Base-by-base conservation (phyloP, 2,329 filamentous ascomycete species). In the Fusarium algeriense region DNA sequence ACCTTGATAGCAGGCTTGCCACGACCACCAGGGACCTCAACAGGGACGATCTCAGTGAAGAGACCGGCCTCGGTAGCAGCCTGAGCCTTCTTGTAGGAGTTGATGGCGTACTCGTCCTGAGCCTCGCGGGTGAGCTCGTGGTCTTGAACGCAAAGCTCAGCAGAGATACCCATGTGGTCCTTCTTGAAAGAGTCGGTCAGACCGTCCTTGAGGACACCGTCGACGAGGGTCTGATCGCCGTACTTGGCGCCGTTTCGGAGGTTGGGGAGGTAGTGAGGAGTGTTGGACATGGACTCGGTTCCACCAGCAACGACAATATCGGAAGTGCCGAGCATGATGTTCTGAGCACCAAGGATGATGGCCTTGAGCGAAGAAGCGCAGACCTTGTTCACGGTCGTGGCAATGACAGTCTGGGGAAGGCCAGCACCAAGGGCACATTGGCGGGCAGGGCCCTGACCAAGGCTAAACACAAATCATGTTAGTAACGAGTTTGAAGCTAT, bases 301-400 rank as follows among this genome's bases (percentile, higher is more conserved):
- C 96, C 96, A 79, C 95, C 96, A 73, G 95, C 96, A 66, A 99
- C 94, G 73, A 99, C 91, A 73, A 98, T 91, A 76, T 93, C 91
- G 73, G 95, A 95, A 80, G 94, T 97, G 75, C 96, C 95, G 58
- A 95, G 97, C 82, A 98, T 94, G 85, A 99, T 99, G 77, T 95
- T 98, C 84, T 98, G 96, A 55, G 95, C 93, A 75, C 93, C 96
- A 67, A 99, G 88, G 74, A 97, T 94, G 80, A 99, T 92, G 75
- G 96, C 93, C 87, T 99, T 99, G 81, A 98, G 86, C 46, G 92
- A 91, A 13, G 95, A 98, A 72, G 96, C 96, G 88, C 96, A 99
- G 81, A 99, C 96, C 87, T 99, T 99, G 91, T 99, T 99, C 80
- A 99, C 90, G 56, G 95, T 97, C 48, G 96, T 99, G 84, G 92